Conservation (phyloP, 257 asterid species). For the Ilex asprella region DNA sequence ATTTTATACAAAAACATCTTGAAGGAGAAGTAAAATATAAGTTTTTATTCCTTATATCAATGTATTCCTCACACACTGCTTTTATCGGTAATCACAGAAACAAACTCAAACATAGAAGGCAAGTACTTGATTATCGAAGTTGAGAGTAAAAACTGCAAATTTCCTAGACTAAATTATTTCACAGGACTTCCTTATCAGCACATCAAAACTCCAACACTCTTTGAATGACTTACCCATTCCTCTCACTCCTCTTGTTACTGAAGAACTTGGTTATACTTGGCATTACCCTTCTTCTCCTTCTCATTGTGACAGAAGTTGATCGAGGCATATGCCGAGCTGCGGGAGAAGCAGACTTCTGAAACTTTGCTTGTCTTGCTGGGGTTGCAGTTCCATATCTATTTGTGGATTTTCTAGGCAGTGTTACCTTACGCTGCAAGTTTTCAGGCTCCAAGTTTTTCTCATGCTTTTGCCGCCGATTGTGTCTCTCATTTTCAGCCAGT, state of each 20-base stretch:
- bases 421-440: slow-evolving; percentile 14
- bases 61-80: too few species aligned
- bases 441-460: slow-evolving; percentile 26
- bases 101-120: too few species aligned
- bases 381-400: slow-evolving; percentile 33
- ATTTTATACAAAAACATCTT: too few species aligned
- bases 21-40: too few species aligned
- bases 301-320: slow-evolving; percentile 40
- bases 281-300: slow-evolving; percentile 60
- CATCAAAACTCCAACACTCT: too few species aligned
- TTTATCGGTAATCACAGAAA: too few species aligned
- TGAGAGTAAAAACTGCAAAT: too few species aligned
- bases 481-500: slow-evolving; percentile 32
- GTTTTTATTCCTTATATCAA: too few species aligned
- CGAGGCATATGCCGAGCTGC: slow-evolving; percentile 29
- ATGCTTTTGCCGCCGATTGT: slow-evolving; percentile 34
- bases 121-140: too few species aligned
- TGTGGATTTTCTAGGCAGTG: slow-evolving; percentile 25
- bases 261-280: slow-evolving; percentile 50
- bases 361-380: slow-evolving; percentile 41
- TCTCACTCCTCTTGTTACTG: slow-evolving; percentile 28
- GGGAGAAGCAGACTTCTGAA: slow-evolving; percentile 42
- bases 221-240: slow-evolving; percentile 13
- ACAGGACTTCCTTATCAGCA: too few species aligned
- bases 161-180: too few species aligned